Base-by-base conservation (phyloP, 2,329 filamentous ascomycete genomes). In the Capronia epimyces region DNA sequence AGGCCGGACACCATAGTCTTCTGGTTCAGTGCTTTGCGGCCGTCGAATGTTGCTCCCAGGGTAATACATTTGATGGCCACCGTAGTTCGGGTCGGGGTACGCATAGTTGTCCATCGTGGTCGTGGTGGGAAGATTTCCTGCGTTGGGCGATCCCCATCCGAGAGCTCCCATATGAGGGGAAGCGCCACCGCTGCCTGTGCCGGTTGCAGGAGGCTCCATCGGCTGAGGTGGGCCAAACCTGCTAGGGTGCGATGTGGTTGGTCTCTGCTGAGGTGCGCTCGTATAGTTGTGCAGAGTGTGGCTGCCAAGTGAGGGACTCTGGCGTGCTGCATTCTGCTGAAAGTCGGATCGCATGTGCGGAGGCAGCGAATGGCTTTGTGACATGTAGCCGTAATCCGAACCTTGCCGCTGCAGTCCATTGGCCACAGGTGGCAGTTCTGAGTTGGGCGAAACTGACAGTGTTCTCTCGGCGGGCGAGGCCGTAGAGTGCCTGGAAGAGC, bases 91-190 rank as follows among this genome's bases (percentile, higher is more conserved):
- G 61, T 95, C 89, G 0, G 88, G 86, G 60, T 96, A 94, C 6
- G 85, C 82, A 65, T 94, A 95, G 55, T 87, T 82, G 58, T 89
- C 90, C 56, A 75, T 76, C 43, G 79, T 81, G 39, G 78, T 80
- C 39, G 89, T 86, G 7, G 86, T 84, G 8, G 85, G 82, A 59
- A 89, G 82, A 25, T 79, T 78, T 57, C 82, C 80, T 60, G 90
- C 86, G 1, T 83, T 81, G 3, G 89, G 89, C 3, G 89, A 94
- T 59, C 89, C 86, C 90, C 91, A 96, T 48, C 87, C 86, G 56
- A 88, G 78, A 54, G 78, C 82, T 55, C 73, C 71, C 82, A 95
- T 88, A 68, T 96, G 90, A 44, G 91, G 90, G 67, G 89, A 95
- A 46, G 87, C 86, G 50, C 75, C 82, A n/a, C 80, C 84, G 65